A percentile compares a stretch with the other conserved stretches of the same genome.
Evolutionary conservation across 768 basidiomycete genomes (phyloP).

Genomic region (Rhizopogon rudus): DNA sequence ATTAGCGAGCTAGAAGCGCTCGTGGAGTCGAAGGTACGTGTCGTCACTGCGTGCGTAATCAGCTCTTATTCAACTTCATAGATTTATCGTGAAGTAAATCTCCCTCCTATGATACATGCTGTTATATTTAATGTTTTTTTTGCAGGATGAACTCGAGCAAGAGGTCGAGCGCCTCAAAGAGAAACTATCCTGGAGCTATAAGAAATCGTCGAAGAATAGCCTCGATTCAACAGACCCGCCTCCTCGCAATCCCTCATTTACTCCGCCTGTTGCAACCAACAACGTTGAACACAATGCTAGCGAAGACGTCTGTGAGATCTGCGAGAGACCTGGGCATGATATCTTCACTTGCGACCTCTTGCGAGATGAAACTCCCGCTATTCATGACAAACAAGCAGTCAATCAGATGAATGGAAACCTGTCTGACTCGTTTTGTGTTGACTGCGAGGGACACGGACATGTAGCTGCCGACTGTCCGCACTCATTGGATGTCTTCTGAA

Average conservation of each 20-base stretch:
- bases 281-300: conserved; percentile 17
- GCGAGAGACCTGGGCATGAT: conserved; percentile 81
- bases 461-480: conserved; percentile 74
- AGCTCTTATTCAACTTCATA: conserved; percentile 21
- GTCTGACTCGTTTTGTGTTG: conserved; percentile 62
- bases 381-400: conserved; percentile 9
- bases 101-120: neutral
- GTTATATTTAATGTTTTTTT: neutral
- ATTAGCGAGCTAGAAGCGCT: conserved; percentile 88
- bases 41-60: neutral
- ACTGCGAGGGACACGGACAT: conserved; percentile 82
- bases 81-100: conserved; percentile 78
- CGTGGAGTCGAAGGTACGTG: conserved; percentile 84
- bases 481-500: conserved; percentile 81
- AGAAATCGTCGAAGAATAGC: conserved; percentile 51
- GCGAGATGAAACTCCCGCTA: conserved; percentile 42
- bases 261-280: conserved; percentile 19
- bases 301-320: conserved; percentile 73
- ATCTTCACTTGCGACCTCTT: conserved; percentile 80
- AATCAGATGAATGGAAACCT: conserved; percentile 9
- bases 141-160: conserved; percentile 80
- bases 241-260: conserved; percentile 15
- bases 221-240: conserved; percentile 31
- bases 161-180: conserved; percentile 76
- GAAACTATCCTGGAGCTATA: conserved; percentile 53